Base-by-base conservation (phyloP, 768 basidiomycete genomes). In the Boletus reticulatus region DNA sequence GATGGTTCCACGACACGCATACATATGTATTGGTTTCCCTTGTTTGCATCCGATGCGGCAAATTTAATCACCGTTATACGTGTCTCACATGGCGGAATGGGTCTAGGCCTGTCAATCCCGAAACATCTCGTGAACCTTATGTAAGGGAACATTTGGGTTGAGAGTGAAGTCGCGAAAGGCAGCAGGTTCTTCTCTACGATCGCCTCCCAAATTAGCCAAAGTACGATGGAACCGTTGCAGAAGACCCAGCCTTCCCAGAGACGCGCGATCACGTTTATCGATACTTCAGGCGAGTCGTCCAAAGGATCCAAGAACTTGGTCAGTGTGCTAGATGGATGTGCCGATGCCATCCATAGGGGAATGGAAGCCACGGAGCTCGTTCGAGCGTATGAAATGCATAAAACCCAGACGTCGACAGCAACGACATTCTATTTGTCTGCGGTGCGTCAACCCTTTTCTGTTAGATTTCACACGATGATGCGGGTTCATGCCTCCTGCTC, bases 321-420 rank as follows among this genome's bases (percentile, higher is more conserved):
- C 77, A 48, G 6, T 42, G 19, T 43, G 14, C 31, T 57, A 96
- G 91, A 98, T 98, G 96, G 95, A 98, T 65, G 89, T 97, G 14
- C 96, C 94, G 12, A 95, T 96, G 93, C 93, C 94, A 7, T 88
- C 95, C 73, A 98, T 98, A 92, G 94, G 95, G 95, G 96, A 60
- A 93, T 96, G 87, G 95, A 99, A 72, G 93, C 96, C 1, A 99
- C 97, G 0, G 88, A 94, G 60, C 78, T 92, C 54, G 97, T 98
- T 58, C 84, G 96, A 49, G 81, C 84, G 37, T 92, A 86, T 67
- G 96, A 98, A 75, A 75, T 80, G 68, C 80, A 86, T 58, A 84
- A 84, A 59, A n/a, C n/a, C n/a, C n/a, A n/a, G n/a, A n/a, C n/a
- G n/a, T n/a, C n/a, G n/a, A n/a, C n/a, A n/a, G n/a, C n/a, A n/a